Conservation (phyloP, 257 asterid species). For the Leptodermis oblonga region DNA sequence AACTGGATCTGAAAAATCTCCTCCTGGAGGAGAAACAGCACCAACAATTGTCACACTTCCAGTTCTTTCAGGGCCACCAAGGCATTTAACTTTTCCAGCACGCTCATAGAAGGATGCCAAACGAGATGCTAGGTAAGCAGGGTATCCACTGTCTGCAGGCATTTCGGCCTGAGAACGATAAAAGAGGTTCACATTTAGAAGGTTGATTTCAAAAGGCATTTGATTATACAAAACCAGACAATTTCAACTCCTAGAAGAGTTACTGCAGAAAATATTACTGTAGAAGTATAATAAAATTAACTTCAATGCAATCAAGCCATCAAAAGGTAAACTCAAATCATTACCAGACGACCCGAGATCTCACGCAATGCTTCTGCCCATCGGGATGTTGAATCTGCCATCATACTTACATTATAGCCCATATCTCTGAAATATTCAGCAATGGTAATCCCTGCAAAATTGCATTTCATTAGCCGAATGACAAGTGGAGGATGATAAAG, state of each 20-base stretch:
- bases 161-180: constrained; percentile 72
- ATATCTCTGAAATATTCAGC: constrained; percentile 99
- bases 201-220: not conserved
- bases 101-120: constrained; percentile 99
- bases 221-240: not conserved
- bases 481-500: not conserved
- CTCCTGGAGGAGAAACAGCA: constrained; percentile 99
- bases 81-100: constrained; percentile 98
- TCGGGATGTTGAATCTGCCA: constrained; percentile 99
- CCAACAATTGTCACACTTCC: constrained; percentile 99
- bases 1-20: constrained; percentile 99
- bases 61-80: constrained; percentile 96
- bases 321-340: constrained; percentile 21
- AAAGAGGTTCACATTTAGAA: constrained; percentile 9
- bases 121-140: constrained; percentile 98
- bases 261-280: not conserved
- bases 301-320: not conserved
- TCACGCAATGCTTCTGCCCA: constrained; percentile 99
- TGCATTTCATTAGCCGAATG: constrained; percentile 20
- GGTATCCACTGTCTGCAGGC: constrained; percentile 99
- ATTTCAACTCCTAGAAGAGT: not conserved
- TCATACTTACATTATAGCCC: constrained; percentile 99
- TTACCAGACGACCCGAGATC: constrained; percentile 98
- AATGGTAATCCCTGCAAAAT: constrained; percentile 81
- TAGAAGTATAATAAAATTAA: not conserved